A percentile compares a stretch with the other conserved stretches of the same genome.
These are phyloP conservation scores for Neurospora tetraspora DNA, from an alignment of 495 filamentous ascomycete species.

Conservation along the genomic window DNA sequence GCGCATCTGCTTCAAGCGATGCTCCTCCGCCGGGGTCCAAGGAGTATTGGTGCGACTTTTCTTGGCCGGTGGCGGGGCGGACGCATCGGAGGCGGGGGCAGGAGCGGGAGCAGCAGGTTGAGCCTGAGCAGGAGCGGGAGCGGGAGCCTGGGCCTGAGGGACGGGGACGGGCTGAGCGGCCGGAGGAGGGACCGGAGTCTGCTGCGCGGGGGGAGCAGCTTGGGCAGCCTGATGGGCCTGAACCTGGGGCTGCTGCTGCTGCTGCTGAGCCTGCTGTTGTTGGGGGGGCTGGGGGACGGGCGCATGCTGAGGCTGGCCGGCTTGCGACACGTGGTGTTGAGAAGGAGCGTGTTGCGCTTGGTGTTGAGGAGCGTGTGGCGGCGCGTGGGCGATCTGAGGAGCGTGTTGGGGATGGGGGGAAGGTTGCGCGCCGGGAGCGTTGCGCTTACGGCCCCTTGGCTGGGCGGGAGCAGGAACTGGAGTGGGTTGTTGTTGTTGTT, in stretches of 20 bases:
- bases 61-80: constrained; percentile 57
- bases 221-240: constrained; percentile 13
- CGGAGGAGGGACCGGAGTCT: constrained; percentile 10
- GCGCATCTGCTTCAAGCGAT: constrained; percentile 82
- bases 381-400: constrained; percentile 5
- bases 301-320: constrained; percentile 10
- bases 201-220: constrained; percentile 12
- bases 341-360: constrained; percentile 5
- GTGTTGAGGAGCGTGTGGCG: constrained; percentile 12
- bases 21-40: constrained; percentile 93
- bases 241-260: constrained; percentile 24
- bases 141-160: constrained; percentile 9
- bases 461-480: constrained; percentile 23
- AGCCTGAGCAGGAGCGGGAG: constrained; percentile 20
- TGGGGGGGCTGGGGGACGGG: constrained; percentile 8
- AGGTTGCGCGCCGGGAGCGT: constrained; percentile 17
- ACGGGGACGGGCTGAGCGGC: constrained; percentile 14
- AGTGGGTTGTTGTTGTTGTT: constrained; percentile 34
- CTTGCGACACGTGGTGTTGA: constrained; percentile 16
- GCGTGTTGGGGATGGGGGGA: constrained; percentile 13
- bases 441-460: constrained; percentile 18
- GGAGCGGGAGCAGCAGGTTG: constrained; percentile 22
- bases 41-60: constrained; percentile 95
- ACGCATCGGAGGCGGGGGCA: constrained; percentile 20
- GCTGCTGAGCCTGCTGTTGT: constrained; percentile 16